Base-by-base conservation (phyloP, 2,329 filamentous ascomycete species). In the Xylariaceae sp. region DNA sequence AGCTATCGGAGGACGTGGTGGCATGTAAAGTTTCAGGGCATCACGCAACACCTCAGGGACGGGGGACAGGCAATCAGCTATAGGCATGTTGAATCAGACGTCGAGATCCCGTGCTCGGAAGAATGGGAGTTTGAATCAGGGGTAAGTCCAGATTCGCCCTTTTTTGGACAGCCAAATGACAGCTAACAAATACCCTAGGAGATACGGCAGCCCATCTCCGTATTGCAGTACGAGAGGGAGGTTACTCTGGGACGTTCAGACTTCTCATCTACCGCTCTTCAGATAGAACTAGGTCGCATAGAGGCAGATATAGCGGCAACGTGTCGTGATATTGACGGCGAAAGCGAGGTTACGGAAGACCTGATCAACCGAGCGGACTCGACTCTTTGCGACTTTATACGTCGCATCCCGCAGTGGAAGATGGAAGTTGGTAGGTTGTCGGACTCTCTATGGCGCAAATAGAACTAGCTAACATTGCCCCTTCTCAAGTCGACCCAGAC, bases 1-100 rank as follows among this genome's bases (percentile, higher is more conserved):
- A 65, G 62, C 31, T 66, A 60, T 50, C 55, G 65, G 38, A 59
- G 65, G 24, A 67, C 63, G 4, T 67, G 60, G 48, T 68, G 64
- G 62, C 57, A 54, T 11, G 43, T 67, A n/a, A 65, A 57, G 37
- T 50, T 61, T 13, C 53, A 56, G 28, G 48, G 56, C 31, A 52
- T 48, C 28, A 45, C 52, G 35, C 49, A 54, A 13, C 40, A 41
- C 5, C 26, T 50, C 30, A 47, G 44, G 13, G 50, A 54, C n/a
- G 41, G 44, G 6, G 45, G 43, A 51, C 45, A 26, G 57, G 59
- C 26, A 43, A 54, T 62, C 15, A 51, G 54, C 17, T 50, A 61
- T 17, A 51, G 44, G 12, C 50, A 56, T 9, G 44, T 61, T 16
- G 49, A 56, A 11, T 51, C 54, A 15, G 56, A 63, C 14, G 57